Evolutionary conservation across 305 asterid species (phyloP).

Genomic region (Solanum chacoense): DNA sequence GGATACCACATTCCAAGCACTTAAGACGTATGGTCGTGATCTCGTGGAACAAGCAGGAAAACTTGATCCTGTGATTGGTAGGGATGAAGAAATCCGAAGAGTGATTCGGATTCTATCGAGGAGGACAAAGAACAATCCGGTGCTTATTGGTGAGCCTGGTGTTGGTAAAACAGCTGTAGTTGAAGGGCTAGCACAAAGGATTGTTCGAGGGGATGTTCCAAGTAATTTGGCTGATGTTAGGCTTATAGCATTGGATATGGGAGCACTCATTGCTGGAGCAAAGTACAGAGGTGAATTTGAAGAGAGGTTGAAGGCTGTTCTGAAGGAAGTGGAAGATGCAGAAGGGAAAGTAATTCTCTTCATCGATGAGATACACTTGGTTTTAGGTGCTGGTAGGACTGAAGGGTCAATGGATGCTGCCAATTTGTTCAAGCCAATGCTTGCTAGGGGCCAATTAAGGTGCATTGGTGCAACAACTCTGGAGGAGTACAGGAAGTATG

Average conservation of each 20-base stretch:
- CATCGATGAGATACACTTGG: conserved; percentile 74
- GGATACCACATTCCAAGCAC: conserved; percentile 58
- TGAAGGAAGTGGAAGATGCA: conserved; percentile 86
- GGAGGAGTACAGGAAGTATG: conserved; percentile 76
- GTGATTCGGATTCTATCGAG: conserved; percentile 72
- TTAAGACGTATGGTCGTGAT: conserved; percentile 86
- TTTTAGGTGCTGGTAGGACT: conserved; percentile 77
- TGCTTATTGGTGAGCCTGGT: conserved; percentile 85
- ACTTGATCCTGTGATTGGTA: conserved; percentile 81
- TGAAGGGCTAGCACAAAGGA: conserved; percentile 82
- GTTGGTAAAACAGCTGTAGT: conserved; percentile 88
- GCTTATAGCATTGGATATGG: conserved; percentile 83
- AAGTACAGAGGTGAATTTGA: conserved; percentile 85
- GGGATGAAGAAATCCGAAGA: conserved; percentile 79
- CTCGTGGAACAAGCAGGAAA: conserved; percentile 88
- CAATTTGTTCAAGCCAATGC: conserved; percentile 81
- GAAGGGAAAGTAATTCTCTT: conserved; percentile 75
- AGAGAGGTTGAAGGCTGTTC: conserved; percentile 65
- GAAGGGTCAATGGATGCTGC: conserved; percentile 96
- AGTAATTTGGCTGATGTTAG: conserved; percentile 38
- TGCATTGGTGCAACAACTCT: conserved; percentile 82
- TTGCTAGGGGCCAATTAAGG: conserved; percentile 73
- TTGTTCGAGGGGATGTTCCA: conserved; percentile 68
- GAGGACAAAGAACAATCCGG: conserved; percentile 80
- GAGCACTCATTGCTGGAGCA: conserved; percentile 81